These are phyloP conservation scores for Rhinocladiella mackenziei DNA, from an alignment of 2,329 filamentous ascomycete species.

Conservation along the genomic window DNA sequence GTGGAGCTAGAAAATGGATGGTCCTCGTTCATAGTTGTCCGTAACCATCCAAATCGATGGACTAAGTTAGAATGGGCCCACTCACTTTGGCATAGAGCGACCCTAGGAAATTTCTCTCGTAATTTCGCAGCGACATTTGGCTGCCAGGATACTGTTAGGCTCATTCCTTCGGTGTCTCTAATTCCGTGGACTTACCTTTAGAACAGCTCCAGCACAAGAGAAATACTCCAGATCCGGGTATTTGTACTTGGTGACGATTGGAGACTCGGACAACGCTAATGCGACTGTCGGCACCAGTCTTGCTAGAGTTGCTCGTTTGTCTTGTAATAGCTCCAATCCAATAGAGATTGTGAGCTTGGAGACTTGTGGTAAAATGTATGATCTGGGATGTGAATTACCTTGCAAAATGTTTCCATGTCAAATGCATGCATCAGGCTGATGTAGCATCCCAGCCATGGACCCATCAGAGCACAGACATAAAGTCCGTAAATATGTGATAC, in stretches of 20 bases:
- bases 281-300: constrained; percentile 5
- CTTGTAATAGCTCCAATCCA: constrained; percentile 4
- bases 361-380: too few species aligned
- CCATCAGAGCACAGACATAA: constrained; percentile 7
- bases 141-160: background rate
- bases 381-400: constrained; percentile 1
- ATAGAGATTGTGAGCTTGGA: too few species aligned
- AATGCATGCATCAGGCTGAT: constrained; percentile 5
- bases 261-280: constrained; percentile 1
- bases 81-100: constrained; percentile 5
- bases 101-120: constrained; percentile 4
- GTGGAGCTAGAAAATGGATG: too few species aligned
- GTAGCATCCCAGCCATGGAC: constrained; percentile 6
- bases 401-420: constrained; percentile 6
- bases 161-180: too few species aligned
- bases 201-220: constrained; percentile 5
- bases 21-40: too few species aligned
- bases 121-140: constrained; percentile 1
- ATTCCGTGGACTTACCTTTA: too few species aligned
- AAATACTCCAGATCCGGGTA: constrained; percentile 6
- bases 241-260: constrained; percentile 5
- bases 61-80: too few species aligned
- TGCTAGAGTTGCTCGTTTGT: constrained; percentile 1
- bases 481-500: constrained; percentile 7
- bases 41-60: too few species aligned